Conservation (phyloP, 2,329 filamentous ascomycete genomes). For the Pseudocercospora cruenta region DNA sequence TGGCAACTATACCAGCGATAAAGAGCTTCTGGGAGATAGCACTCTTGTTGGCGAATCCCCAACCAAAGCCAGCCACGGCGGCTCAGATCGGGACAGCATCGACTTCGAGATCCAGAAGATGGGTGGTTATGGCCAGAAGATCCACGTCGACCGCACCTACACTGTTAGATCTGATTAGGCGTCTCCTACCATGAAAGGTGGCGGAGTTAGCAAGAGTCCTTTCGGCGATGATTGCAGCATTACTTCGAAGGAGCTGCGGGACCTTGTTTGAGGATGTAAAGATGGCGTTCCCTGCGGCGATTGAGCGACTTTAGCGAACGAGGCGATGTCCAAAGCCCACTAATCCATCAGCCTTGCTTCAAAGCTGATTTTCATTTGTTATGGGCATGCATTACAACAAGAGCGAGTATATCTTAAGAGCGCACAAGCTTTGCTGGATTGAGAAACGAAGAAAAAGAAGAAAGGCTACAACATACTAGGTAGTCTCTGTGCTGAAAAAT, state of each 20-base stretch:
- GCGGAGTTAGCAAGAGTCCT: background rate
- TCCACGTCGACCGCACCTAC: conserved; percentile 31
- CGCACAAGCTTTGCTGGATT: background rate
- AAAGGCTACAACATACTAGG: conserved; percentile 6
- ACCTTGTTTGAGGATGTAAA: conserved; percentile 10
- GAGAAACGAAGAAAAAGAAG: background rate
- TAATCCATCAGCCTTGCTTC: conserved; percentile 13
- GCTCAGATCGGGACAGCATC: conserved; percentile 22
- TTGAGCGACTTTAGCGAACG: conserved; percentile 5
- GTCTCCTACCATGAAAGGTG: conserved; percentile 6
- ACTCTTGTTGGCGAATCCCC: conserved; percentile 29
- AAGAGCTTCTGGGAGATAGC: conserved; percentile 27
- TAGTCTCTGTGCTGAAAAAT: background rate
- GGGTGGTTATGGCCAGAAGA: conserved; percentile 21
- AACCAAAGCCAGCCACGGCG: conserved; percentile 20
- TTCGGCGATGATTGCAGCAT: conserved; percentile 12
- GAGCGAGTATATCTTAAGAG: background rate
- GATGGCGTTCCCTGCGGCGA: background rate
- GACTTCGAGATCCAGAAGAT: conserved; percentile 32
- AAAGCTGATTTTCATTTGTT: conserved; percentile 12
- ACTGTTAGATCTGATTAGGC: conserved; percentile 29
- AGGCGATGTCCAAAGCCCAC: background rate
- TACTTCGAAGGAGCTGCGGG: conserved; percentile 16
- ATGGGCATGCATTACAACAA: background rate
- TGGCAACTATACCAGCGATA: conserved; percentile 25